These are phyloP conservation scores for Sarocladium brachiariae DNA, from an alignment of 2,329 filamentous ascomycete species.

Conservation along the genomic window DNA sequence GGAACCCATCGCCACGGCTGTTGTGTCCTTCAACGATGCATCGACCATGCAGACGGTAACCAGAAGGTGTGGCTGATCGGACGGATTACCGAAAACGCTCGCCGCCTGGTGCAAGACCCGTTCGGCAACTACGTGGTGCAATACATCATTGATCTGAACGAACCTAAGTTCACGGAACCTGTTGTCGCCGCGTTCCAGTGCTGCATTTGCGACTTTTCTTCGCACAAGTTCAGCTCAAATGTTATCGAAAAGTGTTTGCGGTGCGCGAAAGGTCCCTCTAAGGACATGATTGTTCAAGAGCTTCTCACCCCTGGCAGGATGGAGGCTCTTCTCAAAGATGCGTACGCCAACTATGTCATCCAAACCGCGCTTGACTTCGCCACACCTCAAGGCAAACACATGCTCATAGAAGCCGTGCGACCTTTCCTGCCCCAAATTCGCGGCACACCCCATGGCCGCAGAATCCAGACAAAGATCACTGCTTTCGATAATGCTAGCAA, in stretches of 20 bases:
- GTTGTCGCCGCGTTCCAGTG: conserved; percentile 75
- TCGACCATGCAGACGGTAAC: conserved; percentile 86
- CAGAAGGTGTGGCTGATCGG: conserved; percentile 84
- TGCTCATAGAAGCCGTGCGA: conserved; percentile 76
- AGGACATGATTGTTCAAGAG: conserved; percentile 78
- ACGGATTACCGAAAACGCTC: conserved; percentile 84
- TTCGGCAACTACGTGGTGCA: conserved; percentile 99
- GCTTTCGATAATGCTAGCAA: conserved; percentile 45
- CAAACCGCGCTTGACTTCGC: conserved; percentile 90
- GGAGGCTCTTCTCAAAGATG: conserved; percentile 82
- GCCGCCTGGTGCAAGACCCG: conserved; percentile 85
- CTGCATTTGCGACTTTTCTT: conserved; percentile 65
- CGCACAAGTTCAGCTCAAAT: conserved; percentile 99
- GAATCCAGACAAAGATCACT: conserved; percentile 83
- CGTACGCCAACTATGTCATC: conserved; percentile 95
- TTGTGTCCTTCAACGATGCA: conserved; percentile 95
- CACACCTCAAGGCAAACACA: conserved; percentile 63
- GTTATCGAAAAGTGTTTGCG: conserved; percentile 96
- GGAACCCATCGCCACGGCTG: conserved; percentile 97
- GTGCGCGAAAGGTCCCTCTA: conserved; percentile 67
- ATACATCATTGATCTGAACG: conserved; percentile 93
- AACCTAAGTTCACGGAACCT: conserved; percentile 80
- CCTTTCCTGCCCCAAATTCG: conserved; percentile 80
- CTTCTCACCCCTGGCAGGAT: conserved; percentile 69
- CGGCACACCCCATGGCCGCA: conserved; percentile 87